Base-by-base conservation (phyloP, 768 basidiomycete species). In the Hygrophoropsis aurantiaca region DNA sequence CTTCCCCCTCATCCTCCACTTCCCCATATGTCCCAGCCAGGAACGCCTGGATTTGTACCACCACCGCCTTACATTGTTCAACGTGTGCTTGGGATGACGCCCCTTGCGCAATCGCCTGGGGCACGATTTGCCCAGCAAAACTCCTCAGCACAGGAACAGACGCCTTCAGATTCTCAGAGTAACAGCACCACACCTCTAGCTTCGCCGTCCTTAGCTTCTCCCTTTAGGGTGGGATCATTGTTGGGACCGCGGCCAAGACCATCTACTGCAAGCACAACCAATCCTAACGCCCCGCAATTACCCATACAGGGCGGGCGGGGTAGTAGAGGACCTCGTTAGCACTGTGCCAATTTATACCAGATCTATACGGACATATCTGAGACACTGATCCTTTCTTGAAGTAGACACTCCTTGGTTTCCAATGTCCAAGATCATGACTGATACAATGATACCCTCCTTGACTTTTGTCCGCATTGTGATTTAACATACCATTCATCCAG, bases 1-100 rank as follows among this genome's bases (percentile, higher is more conserved):
- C 67, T 75, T 15, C 72, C 71, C n/a, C 67, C 72, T 2, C 75
- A 74, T 21, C 70, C 75, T 4, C 68, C 71, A 5, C 59, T 75
- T 10, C 72, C 72, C 40, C 57, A 53, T 34, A 50, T 55, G 13
- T 59, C 59, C 10, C 61, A 59, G 16, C n/a, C 50, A 3, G 54
- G 32, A 21, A 44, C 49, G 2, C 54, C 52, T 8, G 30, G 34
- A 7, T 55, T 43, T 26, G 20, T 61, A 2, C 50, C 54, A 2
- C 63, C 60, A 1, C 65, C 64, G 0, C 61, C 57, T 26, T 66
- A 66, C 50, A 55, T 66, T 21, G 64, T 66, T 13, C 64, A 58
- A 18, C 66, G 64, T 26, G 64, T 66, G 0, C 66, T 66, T 16
- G 64, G 64, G 18, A 42, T 48, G 41, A 58, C 66, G 1, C 57